Evolutionary conservation across 2,329 filamentous ascomycete species (phyloP), one percentile per base, ranked within the genome.

Genomic region (Lecanicillium sp.): DNA sequence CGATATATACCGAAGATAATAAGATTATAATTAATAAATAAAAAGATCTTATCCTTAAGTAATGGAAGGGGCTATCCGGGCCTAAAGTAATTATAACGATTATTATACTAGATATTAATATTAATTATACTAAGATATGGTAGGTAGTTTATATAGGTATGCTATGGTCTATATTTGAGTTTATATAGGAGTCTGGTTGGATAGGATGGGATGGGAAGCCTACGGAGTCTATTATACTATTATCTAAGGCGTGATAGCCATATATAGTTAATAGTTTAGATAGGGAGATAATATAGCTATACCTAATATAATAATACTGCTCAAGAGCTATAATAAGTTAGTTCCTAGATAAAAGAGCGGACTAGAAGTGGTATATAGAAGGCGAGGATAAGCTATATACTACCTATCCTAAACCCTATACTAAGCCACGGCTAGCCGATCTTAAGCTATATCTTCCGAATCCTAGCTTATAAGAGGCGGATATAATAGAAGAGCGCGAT

Each of bases 331-430:
- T 37, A 14, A 27, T 41, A n/a, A 41, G 38, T 33, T 19, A 41
- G 28, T 41, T 35, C 33, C 33, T 41, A 5, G 25, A 41, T 29
- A 14, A 28, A 20, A 6, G 22, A 29, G 5, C 5, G 13, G 35
- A 37, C 22, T 42, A 19, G 34, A 15, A 15, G 19, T 42, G 28
- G 40, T 42, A 18, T 25, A 42, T 42, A 19, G 29, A 32, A 14
- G 35, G 35, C 5, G n/a, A 25, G 9, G 19, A 40, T 29, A 27
- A 40, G 36, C 27, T 35, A 5, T 40, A 18, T 18, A 14, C 9
- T 14, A 15, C 33, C 5, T 33, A 13, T 14, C 22, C 32, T 25
- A 25, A 9, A 12, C 15, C 15, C 16, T 38, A 40, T 22, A 12
- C 16, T 11, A 19, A 40, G 17, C 20, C 13, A 13, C 14, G 25